Conservation (phyloP, 768 basidiomycete species). For the Dioszegia aurantiaca region DNA sequence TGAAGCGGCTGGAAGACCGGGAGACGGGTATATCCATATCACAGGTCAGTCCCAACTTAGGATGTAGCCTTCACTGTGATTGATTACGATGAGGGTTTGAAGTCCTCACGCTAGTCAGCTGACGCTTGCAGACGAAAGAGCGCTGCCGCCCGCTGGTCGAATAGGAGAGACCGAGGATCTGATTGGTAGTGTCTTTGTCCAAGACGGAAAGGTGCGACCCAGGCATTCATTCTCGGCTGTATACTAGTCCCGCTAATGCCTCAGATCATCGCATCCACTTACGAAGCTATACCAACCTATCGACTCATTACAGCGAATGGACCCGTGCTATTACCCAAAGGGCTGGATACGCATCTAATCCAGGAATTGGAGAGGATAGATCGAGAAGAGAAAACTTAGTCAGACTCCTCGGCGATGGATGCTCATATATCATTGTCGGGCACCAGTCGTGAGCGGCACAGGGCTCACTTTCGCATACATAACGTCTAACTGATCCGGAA, state of each 20-base stretch:
- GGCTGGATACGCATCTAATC: conserved; percentile 43
- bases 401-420: too few relatives aligned
- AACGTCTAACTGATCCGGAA: too few relatives aligned
- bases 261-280: conserved; percentile 46
- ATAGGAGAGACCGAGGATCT: conserved; percentile 52
- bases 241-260: background rate
- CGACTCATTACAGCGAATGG: conserved; percentile 47
- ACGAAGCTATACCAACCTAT: conserved; percentile 49
- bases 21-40: conserved; percentile 51
- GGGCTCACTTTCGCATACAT: too few relatives aligned
- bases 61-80: background rate
- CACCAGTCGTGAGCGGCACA: too few relatives aligned
- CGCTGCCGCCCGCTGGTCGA: conserved; percentile 46
- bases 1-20: conserved; percentile 44
- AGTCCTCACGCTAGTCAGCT: background rate
- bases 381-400: conserved; percentile 22
- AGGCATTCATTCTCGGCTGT: background rate
- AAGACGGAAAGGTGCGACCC: conserved; percentile 42
- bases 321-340: conserved; percentile 40
- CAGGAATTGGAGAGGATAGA: conserved; percentile 34
- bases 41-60: conserved; percentile 37
- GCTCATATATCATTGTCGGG: too few relatives aligned
- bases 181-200: conserved; percentile 50
- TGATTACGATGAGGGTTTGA: too few relatives aligned
- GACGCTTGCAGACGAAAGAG: conserved; percentile 50